Base-by-base conservation (phyloP, 257 asterid genomes). In the Orobanche coerulescens region DNA sequence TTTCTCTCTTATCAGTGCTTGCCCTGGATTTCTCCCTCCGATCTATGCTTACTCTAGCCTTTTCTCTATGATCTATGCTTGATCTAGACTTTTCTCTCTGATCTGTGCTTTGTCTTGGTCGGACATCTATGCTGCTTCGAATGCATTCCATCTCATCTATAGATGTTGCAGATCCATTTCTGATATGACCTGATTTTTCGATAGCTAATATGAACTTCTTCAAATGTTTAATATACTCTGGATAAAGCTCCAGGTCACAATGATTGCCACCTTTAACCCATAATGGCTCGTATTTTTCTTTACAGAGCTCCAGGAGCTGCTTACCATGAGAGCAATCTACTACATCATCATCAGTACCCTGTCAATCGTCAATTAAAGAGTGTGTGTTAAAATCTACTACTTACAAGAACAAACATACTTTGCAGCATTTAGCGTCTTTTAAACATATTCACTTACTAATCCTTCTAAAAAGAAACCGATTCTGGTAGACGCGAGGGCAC, bases 181-280 rank as follows among this genome's bases (percentile, higher is more conserved):
- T 85, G 50, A 23, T 19, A 65, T 62, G 84, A 15, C 81, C 79
- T 57, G 88, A 77, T 79, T 84, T 91, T 78, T 84, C 95, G 1
- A 91, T 60, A 16, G 95, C 96, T 58, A 75, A 66, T 64, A 85
- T 74, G 76, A 91, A 91, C 76, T 87, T 87, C 80, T 87, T 91
- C 76, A 91, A 76, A 72, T 91, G 98, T 76, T 76, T 87, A 76
- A 87, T 87, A 70, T 83, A 91, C 73, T 82, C 94, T 2, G 96
- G 96, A 76, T 76, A 91, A 75, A 85, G 80, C 84, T 91, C 98
- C 74, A 91, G 81, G 81, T 91, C 92, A 76, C 98, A 91, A 58
- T 91, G 98, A 65, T 87, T 85, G 64, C 95, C 98, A 24, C 90
- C 91, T 72, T 87, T 76, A 48, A 91, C 84, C 98, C 98, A 87